Evolutionary conservation across 1,284 basidiomycete species (phyloP).

Genomic region (Agroathelia rolfsii): DNA sequence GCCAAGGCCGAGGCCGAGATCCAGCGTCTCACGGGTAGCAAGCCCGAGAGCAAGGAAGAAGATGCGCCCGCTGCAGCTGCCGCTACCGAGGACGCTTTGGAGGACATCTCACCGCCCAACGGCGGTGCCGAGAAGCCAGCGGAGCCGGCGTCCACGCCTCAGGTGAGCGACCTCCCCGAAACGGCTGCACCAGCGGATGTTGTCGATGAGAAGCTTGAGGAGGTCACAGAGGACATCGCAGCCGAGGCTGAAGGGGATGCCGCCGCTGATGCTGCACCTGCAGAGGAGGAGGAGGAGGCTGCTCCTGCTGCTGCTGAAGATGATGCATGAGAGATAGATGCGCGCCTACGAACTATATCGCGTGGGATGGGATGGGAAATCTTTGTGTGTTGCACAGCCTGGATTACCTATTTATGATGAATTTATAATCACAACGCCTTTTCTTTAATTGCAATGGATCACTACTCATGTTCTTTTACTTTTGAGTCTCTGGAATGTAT

Average conservation of each 20-base stretch:
- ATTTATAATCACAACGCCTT: too few relatives aligned
- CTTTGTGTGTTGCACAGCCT: too few relatives aligned
- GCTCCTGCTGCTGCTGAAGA: slow-evolving; percentile 19
- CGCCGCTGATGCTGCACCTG: slow-evolving; percentile 7
- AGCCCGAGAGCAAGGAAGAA: slow-evolving; percentile 37
- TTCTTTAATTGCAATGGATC: too few relatives aligned
- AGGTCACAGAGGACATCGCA: slow-evolving; percentile 32
- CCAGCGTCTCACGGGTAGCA: slow-evolving; percentile 44
- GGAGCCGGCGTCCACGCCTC: slow-evolving; percentile 38
- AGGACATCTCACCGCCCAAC: slow-evolving; percentile 30
- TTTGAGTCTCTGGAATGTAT: too few relatives aligned
- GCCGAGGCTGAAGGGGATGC: slow-evolving; percentile 17
- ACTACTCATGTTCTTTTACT: too few relatives aligned
- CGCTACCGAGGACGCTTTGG: slow-evolving; percentile 10
- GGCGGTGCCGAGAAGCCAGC: slow-evolving; percentile 35
- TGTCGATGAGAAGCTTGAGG: slow-evolving; percentile 39
- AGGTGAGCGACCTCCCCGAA: slow-evolving; percentile 19
- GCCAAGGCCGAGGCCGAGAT: slow-evolving; percentile 78
- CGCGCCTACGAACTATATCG: too few relatives aligned
- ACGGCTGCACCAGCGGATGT: slow-evolving; percentile 29
- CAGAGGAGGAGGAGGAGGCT: slow-evolving; percentile 25
- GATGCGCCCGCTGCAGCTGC: too few relatives aligned
- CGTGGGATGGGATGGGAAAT: too few relatives aligned
- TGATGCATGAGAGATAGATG: too few relatives aligned
- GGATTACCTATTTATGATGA: too few relatives aligned